Percentiles rank a stretch among this genome's conserved stretches.
Evolutionary conservation across 495 filamentous ascomycete species (phyloP).

Genomic region (Hyaloscypha finlandica): DNA sequence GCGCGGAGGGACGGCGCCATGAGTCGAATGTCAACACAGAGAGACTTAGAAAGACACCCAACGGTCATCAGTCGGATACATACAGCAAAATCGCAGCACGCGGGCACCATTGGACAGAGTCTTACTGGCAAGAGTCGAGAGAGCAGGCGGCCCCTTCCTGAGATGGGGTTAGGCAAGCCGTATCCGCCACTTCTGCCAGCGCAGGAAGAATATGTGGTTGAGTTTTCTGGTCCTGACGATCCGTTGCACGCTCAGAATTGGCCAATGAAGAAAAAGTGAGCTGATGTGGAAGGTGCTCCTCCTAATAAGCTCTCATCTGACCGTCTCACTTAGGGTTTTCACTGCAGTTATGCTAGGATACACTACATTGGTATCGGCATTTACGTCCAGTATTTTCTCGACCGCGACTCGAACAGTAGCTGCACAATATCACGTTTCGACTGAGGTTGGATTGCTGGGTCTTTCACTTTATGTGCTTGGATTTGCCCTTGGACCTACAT

Average conservation of each 20-base stretch:
- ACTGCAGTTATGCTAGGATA: slow-evolving; percentile 76
- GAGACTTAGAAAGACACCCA: slow-evolving; percentile 70
- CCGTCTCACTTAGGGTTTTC: slow-evolving; percentile 46
- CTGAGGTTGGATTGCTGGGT: slow-evolving; percentile 65
- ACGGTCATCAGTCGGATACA: slow-evolving; percentile 77
- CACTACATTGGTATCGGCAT: slow-evolving; percentile 74
- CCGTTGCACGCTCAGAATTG: slow-evolving; percentile 85
- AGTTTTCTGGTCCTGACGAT: slow-evolving; percentile 79
- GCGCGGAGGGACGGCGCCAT: slow-evolving; percentile 28
- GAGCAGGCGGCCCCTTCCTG: slow-evolving; percentile 57
- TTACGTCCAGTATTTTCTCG: slow-evolving; percentile 71
- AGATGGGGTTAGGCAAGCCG: slow-evolving; percentile 72
- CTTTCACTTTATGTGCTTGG: slow-evolving; percentile 71
- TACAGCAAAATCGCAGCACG: slow-evolving; percentile 74
- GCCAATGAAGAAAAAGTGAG: slow-evolving; percentile 73
- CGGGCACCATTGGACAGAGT: slow-evolving; percentile 68
- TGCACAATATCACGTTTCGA: slow-evolving; percentile 52
- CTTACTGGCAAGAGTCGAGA: slow-evolving; percentile 45
- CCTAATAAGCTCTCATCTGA: slow-evolving; percentile 1
- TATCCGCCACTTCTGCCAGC: slow-evolving; percentile 73
- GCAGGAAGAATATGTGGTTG: slow-evolving; percentile 83
- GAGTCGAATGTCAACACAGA: slow-evolving; percentile 47
- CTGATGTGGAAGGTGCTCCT: slow-evolving; percentile 19
- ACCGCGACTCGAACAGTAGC: slow-evolving; percentile 57
- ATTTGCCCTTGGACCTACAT: slow-evolving; percentile 65